phyloP scores from a whole-genome alignment of 192 early-diverging fungal species.

The Backusella macrospora region DNA sequence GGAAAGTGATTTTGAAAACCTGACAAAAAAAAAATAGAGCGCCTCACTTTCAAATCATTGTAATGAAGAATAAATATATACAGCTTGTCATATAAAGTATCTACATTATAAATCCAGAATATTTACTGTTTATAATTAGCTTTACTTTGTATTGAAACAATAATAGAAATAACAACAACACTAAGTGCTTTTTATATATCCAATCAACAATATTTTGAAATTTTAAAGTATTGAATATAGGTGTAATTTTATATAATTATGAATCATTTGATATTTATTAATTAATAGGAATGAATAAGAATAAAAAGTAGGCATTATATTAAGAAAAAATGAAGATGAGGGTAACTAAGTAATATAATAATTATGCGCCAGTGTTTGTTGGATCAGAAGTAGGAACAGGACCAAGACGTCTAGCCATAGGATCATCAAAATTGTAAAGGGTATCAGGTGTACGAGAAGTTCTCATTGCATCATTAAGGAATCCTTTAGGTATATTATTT shows the following conservation, averaged over 20 bases:
- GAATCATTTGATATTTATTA: slow-evolving; percentile 8
- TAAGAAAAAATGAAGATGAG: background rate
- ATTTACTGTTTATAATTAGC: too few species aligned
- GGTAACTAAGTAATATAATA: slow-evolving; percentile 3
- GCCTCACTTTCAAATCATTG: background rate
- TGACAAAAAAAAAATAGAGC: background rate
- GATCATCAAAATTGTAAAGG: slow-evolving; percentile 22
- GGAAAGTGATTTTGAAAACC: background rate
- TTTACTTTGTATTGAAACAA: too few species aligned
- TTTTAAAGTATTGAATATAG: background rate
- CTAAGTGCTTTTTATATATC: too few species aligned
- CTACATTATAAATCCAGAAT: too few species aligned
- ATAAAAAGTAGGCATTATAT: background rate
- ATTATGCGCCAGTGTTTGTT: slow-evolving; percentile 20
- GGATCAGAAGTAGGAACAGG: slow-evolving; percentile 21
- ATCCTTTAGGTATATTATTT: slow-evolving; percentile 13
- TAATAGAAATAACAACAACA: too few species aligned
- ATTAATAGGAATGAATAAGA: background rate
- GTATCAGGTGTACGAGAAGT: slow-evolving; percentile 6
- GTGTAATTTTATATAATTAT: background rate
- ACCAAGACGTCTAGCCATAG: slow-evolving; percentile 16
- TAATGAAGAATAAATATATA: background rate
- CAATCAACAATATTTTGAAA: background rate
- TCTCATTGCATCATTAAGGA: slow-evolving; percentile 15
- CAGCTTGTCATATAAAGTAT: too few species aligned